phyloP scores from a whole-genome alignment of 306 rosid species.

The peach (Prunus persica) region DNA sequence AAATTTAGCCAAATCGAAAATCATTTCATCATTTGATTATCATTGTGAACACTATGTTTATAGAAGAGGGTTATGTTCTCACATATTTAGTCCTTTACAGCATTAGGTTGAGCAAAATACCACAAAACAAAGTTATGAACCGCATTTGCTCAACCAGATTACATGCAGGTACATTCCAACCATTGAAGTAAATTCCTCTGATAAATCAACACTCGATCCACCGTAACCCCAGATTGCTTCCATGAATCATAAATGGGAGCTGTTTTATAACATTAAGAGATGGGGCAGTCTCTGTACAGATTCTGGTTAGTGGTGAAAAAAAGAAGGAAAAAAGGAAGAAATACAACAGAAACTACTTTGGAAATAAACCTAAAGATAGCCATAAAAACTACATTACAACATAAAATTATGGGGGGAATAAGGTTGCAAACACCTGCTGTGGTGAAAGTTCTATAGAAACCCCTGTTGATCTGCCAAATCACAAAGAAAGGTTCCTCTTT shows the following conservation, averaged over 20 bases:
- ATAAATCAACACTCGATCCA: neutral
- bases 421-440: neutral
- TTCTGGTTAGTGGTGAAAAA: conserved; percentile 45
- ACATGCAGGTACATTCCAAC: neutral
- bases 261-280: conserved; percentile 43
- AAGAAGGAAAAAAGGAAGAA: neutral
- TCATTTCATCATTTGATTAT: too few relatives aligned
- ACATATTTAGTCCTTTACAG: too few relatives aligned
- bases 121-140: neutral
- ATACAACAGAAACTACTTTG: neutral
- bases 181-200: neutral
- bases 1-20: too few relatives aligned
- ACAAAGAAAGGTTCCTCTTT: conserved; percentile 70
- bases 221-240: conserved; percentile 7
- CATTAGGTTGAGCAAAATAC: neutral
- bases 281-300: conserved; percentile 53
- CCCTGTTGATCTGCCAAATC: conserved; percentile 23
- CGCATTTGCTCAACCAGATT: neutral
- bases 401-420: neutral
- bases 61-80: too few relatives aligned
- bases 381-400: conserved; percentile 11
- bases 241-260: conserved; percentile 24
- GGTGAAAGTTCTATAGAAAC: conserved; percentile 1
- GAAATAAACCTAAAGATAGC: conserved; percentile 1
- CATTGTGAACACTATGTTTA: too few relatives aligned